These are phyloP conservation scores for Orbilia oligospora DNA, from an alignment of 2,329 filamentous ascomycete genomes.

Conservation along the genomic window DNA sequence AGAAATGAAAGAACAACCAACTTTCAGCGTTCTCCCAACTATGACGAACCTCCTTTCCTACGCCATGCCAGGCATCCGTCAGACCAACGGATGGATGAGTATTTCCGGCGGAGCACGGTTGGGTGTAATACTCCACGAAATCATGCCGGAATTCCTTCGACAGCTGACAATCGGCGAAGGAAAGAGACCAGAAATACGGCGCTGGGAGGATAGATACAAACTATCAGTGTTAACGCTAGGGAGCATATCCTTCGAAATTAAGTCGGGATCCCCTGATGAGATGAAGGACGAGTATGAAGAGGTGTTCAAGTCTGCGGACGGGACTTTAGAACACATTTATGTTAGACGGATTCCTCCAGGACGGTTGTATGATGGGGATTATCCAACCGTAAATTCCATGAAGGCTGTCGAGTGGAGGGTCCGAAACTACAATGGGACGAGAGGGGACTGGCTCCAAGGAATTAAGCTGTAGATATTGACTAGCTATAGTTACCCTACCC, in stretches of 20 bases:
- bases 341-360: constrained; percentile 15
- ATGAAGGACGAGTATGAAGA: not conserved
- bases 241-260: constrained; percentile 13
- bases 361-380: constrained; percentile 13
- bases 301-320: not conserved
- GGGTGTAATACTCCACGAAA: not conserved
- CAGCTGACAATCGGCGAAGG: not conserved
- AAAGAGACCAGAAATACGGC: not conserved
- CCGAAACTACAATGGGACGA: constrained; percentile 34
- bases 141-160: constrained; percentile 25
- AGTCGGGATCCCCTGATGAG: not conserved
- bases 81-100: constrained; percentile 1
- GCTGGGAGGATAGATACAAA: constrained; percentile 42
- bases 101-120: not conserved
- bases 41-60: constrained; percentile 27
- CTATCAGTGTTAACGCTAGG: constrained; percentile 21
- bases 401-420: constrained; percentile 31
- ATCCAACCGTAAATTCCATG: constrained; percentile 13
- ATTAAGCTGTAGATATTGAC: constrained; percentile 28
- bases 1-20: not conserved
- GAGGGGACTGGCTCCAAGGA: constrained; percentile 39
- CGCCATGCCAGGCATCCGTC: constrained; percentile 2
- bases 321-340: not conserved
- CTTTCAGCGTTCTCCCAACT: constrained; percentile 17
- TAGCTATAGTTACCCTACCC: too few species aligned